phyloP scores from a whole-genome alignment of 1,284 basidiomycete genomes.

The Sporisorium scitamineum region DNA sequence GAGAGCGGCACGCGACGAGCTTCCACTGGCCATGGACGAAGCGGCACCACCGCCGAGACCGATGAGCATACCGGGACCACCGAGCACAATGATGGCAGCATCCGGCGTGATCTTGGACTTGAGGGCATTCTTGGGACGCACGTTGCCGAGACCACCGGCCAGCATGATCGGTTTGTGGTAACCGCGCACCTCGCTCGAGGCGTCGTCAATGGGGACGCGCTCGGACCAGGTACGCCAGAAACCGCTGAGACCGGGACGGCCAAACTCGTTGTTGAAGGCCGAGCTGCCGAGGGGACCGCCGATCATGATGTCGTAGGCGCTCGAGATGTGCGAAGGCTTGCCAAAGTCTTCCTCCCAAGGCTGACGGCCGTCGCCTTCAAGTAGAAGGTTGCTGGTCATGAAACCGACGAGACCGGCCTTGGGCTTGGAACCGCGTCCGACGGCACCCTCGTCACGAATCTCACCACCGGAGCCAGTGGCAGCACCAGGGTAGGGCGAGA shows the following conservation, averaged over 20 bases:
- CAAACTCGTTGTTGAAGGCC: constrained; percentile 99
- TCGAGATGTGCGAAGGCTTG: constrained; percentile 89
- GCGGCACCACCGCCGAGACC: constrained; percentile 96
- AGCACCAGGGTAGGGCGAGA: constrained; percentile 96
- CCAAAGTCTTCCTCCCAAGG: constrained; percentile 74
- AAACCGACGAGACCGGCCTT: constrained; percentile 96
- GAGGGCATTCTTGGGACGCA: constrained; percentile 71
- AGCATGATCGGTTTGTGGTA: constrained; percentile 99
- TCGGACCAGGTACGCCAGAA: constrained; percentile 68
- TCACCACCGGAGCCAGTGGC: constrained; percentile 98
- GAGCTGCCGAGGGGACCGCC: constrained; percentile 94
- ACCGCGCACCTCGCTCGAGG: constrained; percentile 78
- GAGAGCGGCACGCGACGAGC: constrained; percentile 82
- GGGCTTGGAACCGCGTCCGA: constrained; percentile 92
- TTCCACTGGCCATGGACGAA: constrained; percentile 80
- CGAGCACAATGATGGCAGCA: constrained; percentile 82
- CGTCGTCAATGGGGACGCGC: constrained; percentile 54
- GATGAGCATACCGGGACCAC: constrained; percentile 95
- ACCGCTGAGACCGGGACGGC: constrained; percentile 81
- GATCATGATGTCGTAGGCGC: constrained; percentile 94
- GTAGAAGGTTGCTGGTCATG: constrained; percentile 87
- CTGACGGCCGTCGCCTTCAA: constrained; percentile 53
- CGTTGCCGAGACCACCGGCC: constrained; percentile 94
- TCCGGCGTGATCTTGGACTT: constrained; percentile 64
- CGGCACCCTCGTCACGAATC: constrained; percentile 96